phyloP scores from a whole-genome alignment of 345 rosid species.

The Carallia pectinifolia region DNA sequence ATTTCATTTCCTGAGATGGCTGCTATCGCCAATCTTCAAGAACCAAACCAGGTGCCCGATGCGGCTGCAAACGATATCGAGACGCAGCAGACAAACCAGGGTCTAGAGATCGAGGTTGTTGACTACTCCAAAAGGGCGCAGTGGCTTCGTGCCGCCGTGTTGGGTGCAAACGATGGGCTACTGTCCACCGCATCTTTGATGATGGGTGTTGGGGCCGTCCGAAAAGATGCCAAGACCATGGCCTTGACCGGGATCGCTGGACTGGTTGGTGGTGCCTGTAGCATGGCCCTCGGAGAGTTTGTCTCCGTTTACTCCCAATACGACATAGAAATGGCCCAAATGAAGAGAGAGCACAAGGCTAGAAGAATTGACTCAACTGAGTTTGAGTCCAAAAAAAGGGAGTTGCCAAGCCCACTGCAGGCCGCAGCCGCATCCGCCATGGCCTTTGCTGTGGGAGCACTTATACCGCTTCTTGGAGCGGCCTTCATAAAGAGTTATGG shows the following conservation, averaged over 20 bases:
- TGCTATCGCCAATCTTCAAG: slow-evolving; percentile 23
- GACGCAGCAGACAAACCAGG: slow-evolving; percentile 1
- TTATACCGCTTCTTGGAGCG: slow-evolving; percentile 39
- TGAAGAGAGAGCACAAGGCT: slow-evolving; percentile 35
- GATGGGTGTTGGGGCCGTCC: slow-evolving; percentile 79
- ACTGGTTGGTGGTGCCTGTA: slow-evolving; percentile 66
- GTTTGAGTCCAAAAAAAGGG: slow-evolving; percentile 15
- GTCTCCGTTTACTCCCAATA: slow-evolving; percentile 76
- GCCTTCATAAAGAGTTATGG: slow-evolving; percentile 28
- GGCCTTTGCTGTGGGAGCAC: slow-evolving; percentile 35
- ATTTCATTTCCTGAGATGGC: background rate
- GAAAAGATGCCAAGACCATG: slow-evolving; percentile 61
- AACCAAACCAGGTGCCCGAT: slow-evolving; percentile 17
- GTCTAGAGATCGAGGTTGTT: background rate
- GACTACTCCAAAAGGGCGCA: slow-evolving; percentile 69
- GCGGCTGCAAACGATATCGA: background rate
- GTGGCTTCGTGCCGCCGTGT: slow-evolving; percentile 80
- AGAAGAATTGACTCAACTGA: background rate
- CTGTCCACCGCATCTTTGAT: slow-evolving; percentile 76
- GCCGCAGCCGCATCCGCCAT: slow-evolving; percentile 43
- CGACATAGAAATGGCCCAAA: slow-evolving; percentile 61
- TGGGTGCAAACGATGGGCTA: slow-evolving; percentile 80
- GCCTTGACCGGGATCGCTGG: slow-evolving; percentile 70
- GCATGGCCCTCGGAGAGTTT: slow-evolving; percentile 88
- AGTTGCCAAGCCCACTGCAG: slow-evolving; percentile 39